These are phyloP conservation scores for Neocatenulostroma microsporum DNA, from an alignment of 2,329 filamentous ascomycete genomes.

Conservation along the genomic window DNA sequence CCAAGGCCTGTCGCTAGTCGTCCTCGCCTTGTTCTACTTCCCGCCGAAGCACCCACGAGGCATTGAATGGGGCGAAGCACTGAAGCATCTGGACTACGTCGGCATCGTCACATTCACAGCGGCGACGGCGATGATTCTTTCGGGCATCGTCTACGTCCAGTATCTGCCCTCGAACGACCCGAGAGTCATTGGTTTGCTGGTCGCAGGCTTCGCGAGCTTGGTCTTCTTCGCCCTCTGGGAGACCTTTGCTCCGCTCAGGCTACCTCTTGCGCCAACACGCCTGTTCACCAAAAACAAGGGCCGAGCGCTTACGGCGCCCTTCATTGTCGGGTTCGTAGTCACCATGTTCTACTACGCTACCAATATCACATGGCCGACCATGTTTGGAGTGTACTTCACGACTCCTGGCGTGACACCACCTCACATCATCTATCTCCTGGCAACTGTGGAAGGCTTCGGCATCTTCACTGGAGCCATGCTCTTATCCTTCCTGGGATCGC, in stretches of 20 bases:
- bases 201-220: constrained; percentile 3
- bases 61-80: constrained; percentile 3
- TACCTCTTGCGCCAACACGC: constrained; percentile 9
- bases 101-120: constrained; percentile 5
- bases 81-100: constrained; percentile 5
- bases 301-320: constrained; percentile 9
- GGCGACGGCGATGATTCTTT: constrained; percentile 1
- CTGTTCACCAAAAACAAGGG: constrained; percentile 9
- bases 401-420: constrained; percentile 1
- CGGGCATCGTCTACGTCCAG: constrained; percentile 5
- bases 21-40: constrained; percentile 6
- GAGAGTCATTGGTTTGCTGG: constrained; percentile 5
- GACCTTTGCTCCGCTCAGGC: constrained; percentile 8
- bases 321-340: constrained; percentile 11
- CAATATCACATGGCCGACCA: constrained; percentile 11
- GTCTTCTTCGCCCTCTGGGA: constrained; percentile 7
- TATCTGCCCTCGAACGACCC: constrained; percentile 4
- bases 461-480: constrained; percentile 38
- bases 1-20: not conserved
- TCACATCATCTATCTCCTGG: constrained; percentile 2
- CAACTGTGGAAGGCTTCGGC: constrained; percentile 26
- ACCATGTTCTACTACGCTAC: constrained; percentile 12
- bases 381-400: constrained; percentile 8
- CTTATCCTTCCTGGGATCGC: constrained; percentile 35
- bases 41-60: constrained; percentile 7